Base-by-base conservation (phyloP, 768 basidiomycete species). In the Tylopilus balloui region DNA sequence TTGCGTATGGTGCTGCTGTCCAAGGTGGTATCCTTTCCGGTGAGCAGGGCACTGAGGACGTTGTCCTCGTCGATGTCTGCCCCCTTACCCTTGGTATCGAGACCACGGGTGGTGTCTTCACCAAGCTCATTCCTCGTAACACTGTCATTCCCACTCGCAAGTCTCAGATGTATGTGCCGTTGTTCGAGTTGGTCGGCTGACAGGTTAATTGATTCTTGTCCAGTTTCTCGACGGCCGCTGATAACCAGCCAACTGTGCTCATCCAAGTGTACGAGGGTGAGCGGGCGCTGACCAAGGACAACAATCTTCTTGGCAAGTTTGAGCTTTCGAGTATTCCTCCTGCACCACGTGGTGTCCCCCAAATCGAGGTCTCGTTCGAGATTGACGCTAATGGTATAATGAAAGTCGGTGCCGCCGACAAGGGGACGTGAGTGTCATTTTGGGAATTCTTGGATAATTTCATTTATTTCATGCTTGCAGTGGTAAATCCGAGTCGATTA, bases 201-300 rank as follows among this genome's bases (percentile, higher is more conserved):
- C 14, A 5, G 13, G 10, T 7, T 46, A 7, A 61, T 24, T 3
- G 8, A 24, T 11, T 31, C 1, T 45, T 2, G 10, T 43, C 1
- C 17, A 78, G 75, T 66, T 90, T 88, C 76, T 86, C 84, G 6
- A 87, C 86, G 19, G 87, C 88, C 43, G 85, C 89, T 44, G 89
- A 92, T 65, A 92, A 91, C 77, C 88, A 97, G 73, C 91, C 89
- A 40, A 93, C 91, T 45, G 94, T 97, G 60, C 73, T 97, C 41
- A 94, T 98, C 71, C 94, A 98, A 71, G 95, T 98, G 55, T 97
- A 77, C 69, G 94, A 97, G 78, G 94, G 94, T 70, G 94, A 97
- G 75, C 92, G 95, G 66, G 83, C 92, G 40, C 74, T 96, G 62
- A 97, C 95, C 57, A 95, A 95, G 83, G 95, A 97, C 74, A 97